Conservation (phyloP, 768 basidiomycete genomes). For the Piloderma croceum region DNA sequence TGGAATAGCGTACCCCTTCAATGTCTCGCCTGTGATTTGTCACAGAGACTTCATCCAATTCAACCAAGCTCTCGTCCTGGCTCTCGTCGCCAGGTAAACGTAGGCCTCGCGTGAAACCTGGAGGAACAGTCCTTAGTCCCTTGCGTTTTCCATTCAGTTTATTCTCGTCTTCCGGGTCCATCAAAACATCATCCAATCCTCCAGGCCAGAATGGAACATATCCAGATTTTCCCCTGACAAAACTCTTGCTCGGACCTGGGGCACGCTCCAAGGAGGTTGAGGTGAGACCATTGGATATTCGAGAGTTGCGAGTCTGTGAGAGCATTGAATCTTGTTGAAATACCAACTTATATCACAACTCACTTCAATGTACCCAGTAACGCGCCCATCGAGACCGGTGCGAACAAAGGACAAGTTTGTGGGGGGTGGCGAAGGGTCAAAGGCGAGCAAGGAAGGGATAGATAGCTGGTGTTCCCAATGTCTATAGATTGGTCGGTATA, state of each 20-base stretch:
- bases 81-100: conserved; percentile 59
- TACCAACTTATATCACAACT: conserved; percentile 11
- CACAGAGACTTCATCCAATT: conserved; percentile 19
- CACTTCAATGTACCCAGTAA: conserved; percentile 81
- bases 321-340: conserved; percentile 2
- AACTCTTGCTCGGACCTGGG: conserved; percentile 71
- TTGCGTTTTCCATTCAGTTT: conserved; percentile 34
- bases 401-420: conserved; percentile 71
- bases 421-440: conserved; percentile 67
- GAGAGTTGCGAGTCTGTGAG: conserved; percentile 48
- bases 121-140: conserved; percentile 63
- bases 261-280: conserved; percentile 84
- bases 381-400: conserved; percentile 70
- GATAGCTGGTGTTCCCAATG: conserved; percentile 65
- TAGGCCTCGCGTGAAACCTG: conserved; percentile 79
- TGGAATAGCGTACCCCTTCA: no score
- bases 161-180: conserved; percentile 26
- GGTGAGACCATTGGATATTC: conserved; percentile 62
- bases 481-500: conserved; percentile 32
- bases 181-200: conserved; percentile 67
- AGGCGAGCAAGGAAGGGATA: conserved; percentile 57
- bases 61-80: conserved; percentile 34
- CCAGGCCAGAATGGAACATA: conserved; percentile 94
- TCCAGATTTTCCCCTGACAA: conserved; percentile 91
- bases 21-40: no score